A percentile compares a stretch with the other conserved stretches of the same genome.
These are phyloP conservation scores for Datisca glomerata DNA, from an alignment of 306 rosid genomes.

Conservation along the genomic window DNA sequence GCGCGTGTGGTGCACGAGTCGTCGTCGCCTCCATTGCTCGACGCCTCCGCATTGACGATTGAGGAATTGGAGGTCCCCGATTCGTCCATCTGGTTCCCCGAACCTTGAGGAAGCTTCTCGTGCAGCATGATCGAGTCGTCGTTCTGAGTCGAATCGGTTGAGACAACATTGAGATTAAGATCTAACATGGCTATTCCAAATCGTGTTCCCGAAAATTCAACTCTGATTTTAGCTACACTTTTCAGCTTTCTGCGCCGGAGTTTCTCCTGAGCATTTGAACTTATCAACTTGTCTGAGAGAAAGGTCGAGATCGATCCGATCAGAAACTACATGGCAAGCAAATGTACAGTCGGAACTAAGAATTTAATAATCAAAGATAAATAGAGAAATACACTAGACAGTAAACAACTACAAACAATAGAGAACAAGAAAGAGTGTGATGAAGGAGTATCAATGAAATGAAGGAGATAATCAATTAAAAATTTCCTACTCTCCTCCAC, in stretches of 20 bases:
- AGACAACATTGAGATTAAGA: conserved; percentile 68
- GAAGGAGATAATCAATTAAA: neutral
- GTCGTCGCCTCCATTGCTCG: conserved; percentile 61
- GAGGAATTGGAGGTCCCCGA: conserved; percentile 95
- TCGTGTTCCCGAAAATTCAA: conserved; percentile 11
- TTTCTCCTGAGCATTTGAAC: too few relatives aligned
- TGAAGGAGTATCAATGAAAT: conserved; percentile 8
- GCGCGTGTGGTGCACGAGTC: conserved; percentile 87
- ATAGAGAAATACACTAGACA: neutral
- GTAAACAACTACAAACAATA: neutral
- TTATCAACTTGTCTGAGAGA: conserved; percentile 17
- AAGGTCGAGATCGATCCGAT: conserved; percentile 13
- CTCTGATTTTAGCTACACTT: conserved; percentile 6
- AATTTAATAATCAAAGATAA: conserved; percentile 6
- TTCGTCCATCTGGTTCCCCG: conserved; percentile 71
- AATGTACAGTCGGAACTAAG: conserved; percentile 20
- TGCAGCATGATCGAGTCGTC: conserved; percentile 24
- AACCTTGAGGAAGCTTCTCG: conserved; percentile 45
- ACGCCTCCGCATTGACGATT: conserved; percentile 84
- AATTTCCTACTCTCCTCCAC: neutral
- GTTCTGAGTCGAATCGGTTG: conserved; percentile 37
- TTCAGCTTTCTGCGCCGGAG: conserved; percentile 5
- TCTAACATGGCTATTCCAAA: conserved; percentile 43
- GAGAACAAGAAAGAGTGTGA: conserved; percentile 9
- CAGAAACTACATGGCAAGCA: conserved; percentile 10